Evolutionary conservation across 164 flowering plant genomes (phyloP), one percentile per base, ranked within the genome.

Genomic region (Echeveria elegans): DNA sequence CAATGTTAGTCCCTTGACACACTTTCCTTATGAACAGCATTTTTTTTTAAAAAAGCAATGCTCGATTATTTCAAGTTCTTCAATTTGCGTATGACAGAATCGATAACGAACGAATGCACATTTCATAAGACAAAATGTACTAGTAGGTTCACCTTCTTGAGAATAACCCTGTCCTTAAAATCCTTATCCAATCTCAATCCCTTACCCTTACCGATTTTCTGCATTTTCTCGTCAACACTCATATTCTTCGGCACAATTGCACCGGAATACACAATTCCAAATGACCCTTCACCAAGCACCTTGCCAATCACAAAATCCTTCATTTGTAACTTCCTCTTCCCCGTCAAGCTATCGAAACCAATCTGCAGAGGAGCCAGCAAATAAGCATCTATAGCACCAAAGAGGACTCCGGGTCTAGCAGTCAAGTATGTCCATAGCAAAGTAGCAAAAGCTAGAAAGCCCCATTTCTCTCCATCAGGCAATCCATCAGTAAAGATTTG

Each of bases 311-410:
- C 68, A 72, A 94, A 91, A 77, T 94, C 93, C 62, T 76, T 69
- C 72, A 80, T 86, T 77, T 86, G 91, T 76, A 85, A 78, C 63
- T 73, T 84, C 74, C 96, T 78, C 70, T 80, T 79, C 12, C 97
- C 96, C 34, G 45, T 65, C 76, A 94, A 70, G 62, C 80, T 82
- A 63, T 85, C 92, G 16, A 89, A 53, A 38, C 82, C 96, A 61
- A 80, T 43, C 67, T 94, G 99, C 72, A 91, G 58, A 63, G 99
- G 96, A 48, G 96, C 95, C 6, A 94, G 78, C 67, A 94, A 64
- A 72, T 94, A 94, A 7, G 97, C 78, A 80, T 94, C 97, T 73
- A 94, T 82, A 67, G 95, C 95, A 36, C 97, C 97, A 12, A 94
- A 30, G 16, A 94, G 82, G 53, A 94, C 93, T 37, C 98, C 98